Evolutionary conservation across 805 yeast species (phyloP).

Genomic region (Candida montana): DNA sequence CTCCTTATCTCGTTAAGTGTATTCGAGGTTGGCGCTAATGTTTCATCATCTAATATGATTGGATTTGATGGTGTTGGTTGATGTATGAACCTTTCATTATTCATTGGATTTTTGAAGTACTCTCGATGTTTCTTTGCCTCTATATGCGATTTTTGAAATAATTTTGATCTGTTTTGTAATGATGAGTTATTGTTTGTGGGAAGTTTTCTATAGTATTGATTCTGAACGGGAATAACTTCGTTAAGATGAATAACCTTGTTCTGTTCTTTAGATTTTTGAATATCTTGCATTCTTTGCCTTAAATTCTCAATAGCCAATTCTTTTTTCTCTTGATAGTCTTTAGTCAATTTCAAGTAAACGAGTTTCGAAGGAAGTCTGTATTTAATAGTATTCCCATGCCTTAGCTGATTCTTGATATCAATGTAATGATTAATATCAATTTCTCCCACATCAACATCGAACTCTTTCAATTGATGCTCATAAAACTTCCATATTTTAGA

Average conservation of each 20-base stretch:
- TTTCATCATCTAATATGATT: background rate
- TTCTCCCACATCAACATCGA: slow-evolving; percentile 7
- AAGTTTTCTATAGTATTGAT: background rate
- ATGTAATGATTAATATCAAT: slow-evolving; percentile 17
- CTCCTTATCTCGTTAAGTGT: background rate
- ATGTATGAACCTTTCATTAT: background rate
- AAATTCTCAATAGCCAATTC: slow-evolving; percentile 30
- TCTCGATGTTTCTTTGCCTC: slow-evolving; percentile 18
- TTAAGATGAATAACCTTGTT: slow-evolving; percentile 25
- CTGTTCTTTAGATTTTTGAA: slow-evolving; percentile 27
- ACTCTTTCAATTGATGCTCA: slow-evolving; percentile 16
- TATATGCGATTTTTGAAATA: slow-evolving; percentile 21
- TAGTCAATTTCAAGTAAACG: slow-evolving; percentile 28
- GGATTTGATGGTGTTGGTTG: background rate
- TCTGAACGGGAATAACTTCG: slow-evolving; percentile 18
- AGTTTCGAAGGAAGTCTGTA: slow-evolving; percentile 32
- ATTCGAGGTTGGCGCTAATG: background rate
- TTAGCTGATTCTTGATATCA: slow-evolving; percentile 3
- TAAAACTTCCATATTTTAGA: slow-evolving; percentile 17
- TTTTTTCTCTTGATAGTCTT: slow-evolving; percentile 30
- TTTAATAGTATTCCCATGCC: slow-evolving; percentile 15
- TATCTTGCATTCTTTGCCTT: slow-evolving; percentile 26
- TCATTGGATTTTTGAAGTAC: slow-evolving; percentile 19
- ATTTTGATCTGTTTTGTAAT: slow-evolving; percentile 15
- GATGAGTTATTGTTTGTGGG: background rate